phyloP scores from a whole-genome alignment of 1,139 yeast genomes.

The Yamadazyma mexicana region DNA sequence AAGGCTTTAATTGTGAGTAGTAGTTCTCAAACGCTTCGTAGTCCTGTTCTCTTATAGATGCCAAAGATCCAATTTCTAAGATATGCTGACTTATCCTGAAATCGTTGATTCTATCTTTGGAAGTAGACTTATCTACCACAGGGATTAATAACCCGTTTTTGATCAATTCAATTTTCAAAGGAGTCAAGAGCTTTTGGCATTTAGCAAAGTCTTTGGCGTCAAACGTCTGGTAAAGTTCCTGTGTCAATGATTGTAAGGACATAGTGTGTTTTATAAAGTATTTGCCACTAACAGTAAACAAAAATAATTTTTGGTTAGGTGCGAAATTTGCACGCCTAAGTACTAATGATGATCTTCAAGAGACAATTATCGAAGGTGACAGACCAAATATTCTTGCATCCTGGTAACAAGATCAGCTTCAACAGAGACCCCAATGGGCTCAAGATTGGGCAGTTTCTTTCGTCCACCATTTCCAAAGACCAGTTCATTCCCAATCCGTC shows the following conservation, averaged over 20 bases:
- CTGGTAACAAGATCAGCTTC: constrained; percentile 14
- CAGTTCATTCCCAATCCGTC: constrained; percentile 20
- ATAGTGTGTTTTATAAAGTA: constrained; percentile 19
- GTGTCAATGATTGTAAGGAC: constrained; percentile 57
- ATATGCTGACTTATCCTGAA: constrained; percentile 76
- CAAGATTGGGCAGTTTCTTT: constrained; percentile 12
- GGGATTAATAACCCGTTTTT: constrained; percentile 80
- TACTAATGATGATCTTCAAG: neutral
- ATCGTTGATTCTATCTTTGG: constrained; percentile 57
- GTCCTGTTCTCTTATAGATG: constrained; percentile 64
- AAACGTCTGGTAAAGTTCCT: constrained; percentile 64
- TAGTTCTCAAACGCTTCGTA: constrained; percentile 69
- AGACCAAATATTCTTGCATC: constrained; percentile 16
- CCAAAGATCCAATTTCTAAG: constrained; percentile 83
- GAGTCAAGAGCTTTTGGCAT: constrained; percentile 63
- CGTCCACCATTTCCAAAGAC: constrained; percentile 7
- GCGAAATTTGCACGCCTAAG: neutral
- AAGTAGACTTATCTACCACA: constrained; percentile 35
- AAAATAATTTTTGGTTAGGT: neutral
- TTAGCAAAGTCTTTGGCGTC: constrained; percentile 58
- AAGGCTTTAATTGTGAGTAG: constrained; percentile 75
- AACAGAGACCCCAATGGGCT: constrained; percentile 10
- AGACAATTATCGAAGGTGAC: constrained; percentile 10
- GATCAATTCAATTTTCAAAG: constrained; percentile 76
- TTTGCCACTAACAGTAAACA: constrained; percentile 16